Evolutionary conservation across 257 asterid species (phyloP), one percentile per base, ranked within the genome.

Genomic region (Solanum chiquidenum): DNA sequence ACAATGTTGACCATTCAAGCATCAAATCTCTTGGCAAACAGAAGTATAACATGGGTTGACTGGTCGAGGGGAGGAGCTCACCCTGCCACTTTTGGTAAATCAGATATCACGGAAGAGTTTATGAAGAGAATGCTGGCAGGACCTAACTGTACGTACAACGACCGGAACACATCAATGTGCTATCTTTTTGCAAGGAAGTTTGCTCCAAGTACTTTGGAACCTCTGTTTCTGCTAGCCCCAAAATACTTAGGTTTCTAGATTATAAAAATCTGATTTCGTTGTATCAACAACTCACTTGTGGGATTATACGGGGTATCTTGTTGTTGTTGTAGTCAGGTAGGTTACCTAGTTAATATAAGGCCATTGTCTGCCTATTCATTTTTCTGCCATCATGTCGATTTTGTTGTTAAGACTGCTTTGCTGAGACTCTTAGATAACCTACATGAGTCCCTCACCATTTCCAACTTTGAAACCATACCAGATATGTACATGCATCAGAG

Each of bases 1-100:
- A 92, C 93, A 21, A 92, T 91, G 94, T 38, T 92, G 40, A 89
- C 90, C 2, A 90, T 91, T 85, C 86, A 89, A 83, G 92, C 92
- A 21, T 87, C 88, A 35, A 83, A 77, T 38, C 88, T 68, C 42
- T 44, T 92, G 89, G 93, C 93, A 12, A 92, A 92, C 77, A 83
- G 94, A 88, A 92, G 92, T 75, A 60, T 92, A 25, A 92, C 93
- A 38, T 91, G 92, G 93, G 92, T 91, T 31, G 94, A 92, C 46
- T 92, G 93, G 94, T 92, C 94, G 10, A 87, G 93, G 84, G 94
- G 94, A 0, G 94, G 94, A 3, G 84, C 93, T 23, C 94, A 92
- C 83, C 94, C 94, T 4, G 94, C 92, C 20, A 92, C 94, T 1
- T 91, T 92, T 44, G 94, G 92, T 46, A 83, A 83, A 88, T 88